Base-by-base conservation (phyloP, 805 yeast species). In the Wickerhamiella domercqiae region DNA sequence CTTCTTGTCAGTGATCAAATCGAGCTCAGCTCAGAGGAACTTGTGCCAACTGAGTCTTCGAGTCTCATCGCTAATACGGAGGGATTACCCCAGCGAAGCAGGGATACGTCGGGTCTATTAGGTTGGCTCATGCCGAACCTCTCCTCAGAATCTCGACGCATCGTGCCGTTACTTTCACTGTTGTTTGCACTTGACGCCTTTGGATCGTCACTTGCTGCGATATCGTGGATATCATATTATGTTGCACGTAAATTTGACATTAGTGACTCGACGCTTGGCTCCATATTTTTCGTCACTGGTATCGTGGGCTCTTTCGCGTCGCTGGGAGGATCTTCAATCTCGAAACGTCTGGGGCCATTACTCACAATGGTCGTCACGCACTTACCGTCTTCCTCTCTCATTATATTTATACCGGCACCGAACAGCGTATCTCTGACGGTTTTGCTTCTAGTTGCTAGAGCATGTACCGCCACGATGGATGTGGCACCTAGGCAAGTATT, bases 401-500 rank as follows among this genome's bases (percentile, higher is more conserved):
- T 75, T 48, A 63, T 71, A 2, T 35, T 64, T 11, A 60, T 73
- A n/a, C 79, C 81, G 5, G 43, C 68, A 3, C 61, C 68, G 7
- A 60, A 66, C 15, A 39, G 46, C 13, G 62, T 73, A 7, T 80
- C 82, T 4, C 44, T 68, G 3, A 57, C 66, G 5, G 61, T 66
- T 14, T 41, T 43, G 17, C 50, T 50, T 26, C 43, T 61, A n/a
- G 41, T 53, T 0, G 78, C 87, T 0, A 63, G 78, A 19, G 38
- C 60, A 0, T 55, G 72, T 4, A 61, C 81, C 0, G 64, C 75
- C 2, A 72, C 86, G 1, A 82, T 84, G 86, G 96, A 84, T 53
- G 94, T 83, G 21, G 90, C 83, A 2, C 94, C 95, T 5, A 68
- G 96, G 36, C 94, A 83, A 57, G 71, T 83, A 5, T 62, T 84